These are phyloP conservation scores for Trypanosoma avium DNA, from an alignment of 208 protist species.

Conservation along the genomic window DNA sequence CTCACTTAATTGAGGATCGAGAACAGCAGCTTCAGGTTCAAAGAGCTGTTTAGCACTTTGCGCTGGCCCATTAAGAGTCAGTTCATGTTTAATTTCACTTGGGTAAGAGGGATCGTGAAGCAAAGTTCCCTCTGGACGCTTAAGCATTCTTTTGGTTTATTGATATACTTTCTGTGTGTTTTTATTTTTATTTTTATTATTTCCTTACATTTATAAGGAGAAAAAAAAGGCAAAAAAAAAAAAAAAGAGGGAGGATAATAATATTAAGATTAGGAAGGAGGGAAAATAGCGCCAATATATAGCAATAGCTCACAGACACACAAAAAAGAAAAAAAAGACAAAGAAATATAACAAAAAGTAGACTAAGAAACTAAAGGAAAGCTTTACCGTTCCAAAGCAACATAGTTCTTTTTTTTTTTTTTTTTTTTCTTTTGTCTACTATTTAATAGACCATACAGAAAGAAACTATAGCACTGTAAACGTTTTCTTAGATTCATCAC, in stretches of 20 bases:
- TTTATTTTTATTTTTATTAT: conserved; percentile 15
- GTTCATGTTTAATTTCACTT: conserved; percentile 35
- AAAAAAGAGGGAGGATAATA: conserved; percentile 9
- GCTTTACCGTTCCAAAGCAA: no score
- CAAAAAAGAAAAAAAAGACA: no score
- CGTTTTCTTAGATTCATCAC: conserved; percentile 43
- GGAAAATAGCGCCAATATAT: conserved; percentile 3
- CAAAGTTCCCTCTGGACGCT: conserved; percentile 63
- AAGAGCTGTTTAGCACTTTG: conserved; percentile 70
- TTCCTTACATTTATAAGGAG: conserved; percentile 1
- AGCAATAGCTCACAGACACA: no score
- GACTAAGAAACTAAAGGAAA: no score
- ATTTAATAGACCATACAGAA: no score
- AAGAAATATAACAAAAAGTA: conserved; percentile 13
- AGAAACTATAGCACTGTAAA: conserved; percentile 18
- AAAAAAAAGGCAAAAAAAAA: conserved; percentile 9
- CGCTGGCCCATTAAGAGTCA: conserved; percentile 65
- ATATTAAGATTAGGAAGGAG: background rate
- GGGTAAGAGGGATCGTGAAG: conserved; percentile 80
- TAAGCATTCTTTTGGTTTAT: conserved; percentile 53
- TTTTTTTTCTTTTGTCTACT: no score
- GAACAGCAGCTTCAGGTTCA: conserved; percentile 62
- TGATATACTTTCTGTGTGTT: conserved; percentile 8
- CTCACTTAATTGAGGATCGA: conserved; percentile 83
- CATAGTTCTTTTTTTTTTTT: no score